Conservation (phyloP, 1,284 basidiomycete species). For the Sphagnurus paluster region DNA sequence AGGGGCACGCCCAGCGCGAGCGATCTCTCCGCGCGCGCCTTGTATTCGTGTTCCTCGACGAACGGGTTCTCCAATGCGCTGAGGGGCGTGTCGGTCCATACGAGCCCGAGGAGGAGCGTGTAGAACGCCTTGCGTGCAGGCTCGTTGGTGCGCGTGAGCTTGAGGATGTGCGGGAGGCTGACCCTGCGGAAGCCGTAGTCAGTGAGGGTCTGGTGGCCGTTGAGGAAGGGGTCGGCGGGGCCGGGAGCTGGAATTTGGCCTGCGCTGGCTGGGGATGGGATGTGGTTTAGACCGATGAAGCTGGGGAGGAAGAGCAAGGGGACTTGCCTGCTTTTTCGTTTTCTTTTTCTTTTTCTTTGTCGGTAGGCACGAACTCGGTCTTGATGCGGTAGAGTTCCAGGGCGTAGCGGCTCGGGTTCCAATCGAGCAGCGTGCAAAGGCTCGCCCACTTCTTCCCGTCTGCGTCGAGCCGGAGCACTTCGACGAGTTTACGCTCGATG, state of each 20-base stretch:
- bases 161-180: background rate
- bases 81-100: background rate
- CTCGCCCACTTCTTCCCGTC: background rate
- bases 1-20: background rate
- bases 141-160: background rate
- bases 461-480: background rate
- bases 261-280: background rate
- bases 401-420: background rate
- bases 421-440: background rate
- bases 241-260: background rate
- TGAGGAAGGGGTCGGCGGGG: background rate
- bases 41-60: background rate
- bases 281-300: background rate
- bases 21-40: background rate
- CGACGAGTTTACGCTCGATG: conserved; percentile 1
- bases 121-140: background rate
- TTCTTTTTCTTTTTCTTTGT: too few relatives aligned
- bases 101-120: background rate
- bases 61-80: background rate
- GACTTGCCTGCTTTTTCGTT: background rate
- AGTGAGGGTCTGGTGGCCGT: background rate
- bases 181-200: background rate
- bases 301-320: background rate
- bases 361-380: background rate
- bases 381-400: background rate